Conservation (phyloP, 225 moss, liverwort and hornwort species). For the Marchantia paleacea region DNA sequence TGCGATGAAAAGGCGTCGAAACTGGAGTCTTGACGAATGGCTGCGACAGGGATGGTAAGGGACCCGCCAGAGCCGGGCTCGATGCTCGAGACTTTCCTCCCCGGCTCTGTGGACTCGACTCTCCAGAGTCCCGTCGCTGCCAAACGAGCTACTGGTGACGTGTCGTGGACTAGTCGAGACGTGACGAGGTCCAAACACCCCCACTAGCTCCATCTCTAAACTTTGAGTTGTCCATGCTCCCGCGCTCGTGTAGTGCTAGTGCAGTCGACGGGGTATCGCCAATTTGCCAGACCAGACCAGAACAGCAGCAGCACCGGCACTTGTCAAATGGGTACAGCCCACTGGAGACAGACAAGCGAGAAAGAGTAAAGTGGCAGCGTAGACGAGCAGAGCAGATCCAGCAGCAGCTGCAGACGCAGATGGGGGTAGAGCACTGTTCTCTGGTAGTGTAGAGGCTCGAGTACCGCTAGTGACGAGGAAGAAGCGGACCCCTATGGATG, state of each 20-base stretch:
- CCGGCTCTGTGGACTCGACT: neutral
- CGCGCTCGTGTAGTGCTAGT: too few relatives aligned
- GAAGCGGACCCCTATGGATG: too few relatives aligned
- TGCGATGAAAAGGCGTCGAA: too few relatives aligned
- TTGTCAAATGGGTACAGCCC: too few relatives aligned
- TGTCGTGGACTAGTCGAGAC: neutral
- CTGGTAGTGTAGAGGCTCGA: neutral
- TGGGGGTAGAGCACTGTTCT: neutral
- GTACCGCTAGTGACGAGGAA: neutral
- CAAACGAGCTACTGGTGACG: neutral
- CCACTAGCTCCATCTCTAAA: neutral
- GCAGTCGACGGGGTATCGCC: neutral
- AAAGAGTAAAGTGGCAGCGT: neutral
- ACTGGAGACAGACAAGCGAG: too few relatives aligned
- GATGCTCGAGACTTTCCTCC: neutral
- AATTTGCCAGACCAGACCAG: neutral
- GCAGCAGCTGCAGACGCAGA: neutral
- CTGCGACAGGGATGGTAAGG: neutral
- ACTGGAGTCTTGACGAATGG: neutral
- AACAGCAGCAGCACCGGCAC: neutral
- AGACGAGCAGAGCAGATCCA: neutral
- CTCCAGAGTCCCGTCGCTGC: neutral
- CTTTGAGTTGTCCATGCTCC: too few relatives aligned
- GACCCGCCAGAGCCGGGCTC: constrained; percentile 4
- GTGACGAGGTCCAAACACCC: too few relatives aligned